Conservation (phyloP, 768 basidiomycete genomes). For the Trametes villosa region DNA sequence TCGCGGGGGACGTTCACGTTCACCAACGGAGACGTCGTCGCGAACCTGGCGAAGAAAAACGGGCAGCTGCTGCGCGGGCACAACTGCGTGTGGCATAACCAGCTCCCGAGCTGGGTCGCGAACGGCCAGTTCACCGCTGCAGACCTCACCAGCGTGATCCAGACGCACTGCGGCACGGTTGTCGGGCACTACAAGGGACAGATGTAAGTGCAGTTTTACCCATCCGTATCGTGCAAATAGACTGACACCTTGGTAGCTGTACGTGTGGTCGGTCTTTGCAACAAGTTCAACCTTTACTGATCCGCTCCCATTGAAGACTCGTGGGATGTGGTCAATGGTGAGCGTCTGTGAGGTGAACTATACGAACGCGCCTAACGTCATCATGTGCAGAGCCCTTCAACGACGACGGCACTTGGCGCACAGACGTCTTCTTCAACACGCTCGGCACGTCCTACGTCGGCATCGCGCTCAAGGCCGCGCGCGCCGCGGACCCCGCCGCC, state of each 20-base stretch:
- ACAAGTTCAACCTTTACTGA: background rate
- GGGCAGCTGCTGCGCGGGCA: constrained; percentile 53
- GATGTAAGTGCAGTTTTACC: constrained; percentile 40
- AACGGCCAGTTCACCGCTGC: constrained; percentile 46
- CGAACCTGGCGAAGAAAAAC: constrained; percentile 48
- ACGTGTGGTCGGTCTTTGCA: background rate
- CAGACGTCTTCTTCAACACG: constrained; percentile 55
- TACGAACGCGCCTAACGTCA: background rate
- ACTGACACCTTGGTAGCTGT: constrained; percentile 21
- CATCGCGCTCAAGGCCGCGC: constrained; percentile 56
- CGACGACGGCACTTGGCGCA: constrained; percentile 61
- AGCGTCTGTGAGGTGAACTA: background rate
- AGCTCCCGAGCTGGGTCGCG: constrained; percentile 56
- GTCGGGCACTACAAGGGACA: constrained; percentile 59
- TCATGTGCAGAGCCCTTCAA: constrained; percentile 50
- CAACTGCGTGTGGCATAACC: constrained; percentile 53
- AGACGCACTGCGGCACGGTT: constrained; percentile 52
- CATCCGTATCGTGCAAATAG: background rate
- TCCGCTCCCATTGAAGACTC: constrained; percentile 36
- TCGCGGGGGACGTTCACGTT: constrained; percentile 52
- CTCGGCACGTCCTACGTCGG: constrained; percentile 52
- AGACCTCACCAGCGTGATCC: constrained; percentile 48
- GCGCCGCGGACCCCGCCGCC: constrained; percentile 56
- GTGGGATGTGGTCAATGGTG: constrained; percentile 59
- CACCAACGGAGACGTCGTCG: constrained; percentile 48